Percentiles rank a stretch among this genome's conserved stretches.
Conservation (phyloP, 2,329 filamentous ascomycete genomes). For the Colletotrichum tofieldiae region DNA sequence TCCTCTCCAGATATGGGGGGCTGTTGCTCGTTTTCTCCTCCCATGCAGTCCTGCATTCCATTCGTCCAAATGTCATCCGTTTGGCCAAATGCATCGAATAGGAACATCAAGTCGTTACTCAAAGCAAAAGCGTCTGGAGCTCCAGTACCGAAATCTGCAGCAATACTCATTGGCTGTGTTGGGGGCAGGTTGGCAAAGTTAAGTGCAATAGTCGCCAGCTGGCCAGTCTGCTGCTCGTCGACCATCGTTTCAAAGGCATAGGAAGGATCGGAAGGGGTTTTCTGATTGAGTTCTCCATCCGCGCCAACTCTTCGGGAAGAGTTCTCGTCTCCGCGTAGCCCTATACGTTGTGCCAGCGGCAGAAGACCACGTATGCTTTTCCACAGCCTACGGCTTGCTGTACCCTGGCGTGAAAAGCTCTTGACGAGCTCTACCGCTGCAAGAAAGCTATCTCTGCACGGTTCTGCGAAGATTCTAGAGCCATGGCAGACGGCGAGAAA, state of each 20-base stretch:
- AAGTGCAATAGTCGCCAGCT: neutral
- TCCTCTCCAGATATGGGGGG: conserved; percentile 42
- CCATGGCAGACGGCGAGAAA: conserved; percentile 63
- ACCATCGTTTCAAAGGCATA: conserved; percentile 24
- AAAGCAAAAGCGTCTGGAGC: conserved; percentile 53
- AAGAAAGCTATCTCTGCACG: conserved; percentile 52
- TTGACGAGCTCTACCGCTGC: conserved; percentile 52
- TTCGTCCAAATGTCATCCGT: conserved; percentile 18
- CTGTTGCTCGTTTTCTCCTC: conserved; percentile 15
- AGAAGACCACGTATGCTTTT: conserved; percentile 54
- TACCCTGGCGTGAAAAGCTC: conserved; percentile 51
- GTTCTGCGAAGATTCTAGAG: conserved; percentile 57
- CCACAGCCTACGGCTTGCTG: conserved; percentile 53
- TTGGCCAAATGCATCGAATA: conserved; percentile 55
- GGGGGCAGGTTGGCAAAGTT: neutral
- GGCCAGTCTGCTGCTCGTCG: neutral
- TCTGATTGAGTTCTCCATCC: no score
- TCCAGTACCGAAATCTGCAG: conserved; percentile 15
- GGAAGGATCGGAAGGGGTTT: neutral
- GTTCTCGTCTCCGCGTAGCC: conserved; percentile 40
- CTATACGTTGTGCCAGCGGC: conserved; percentile 50
- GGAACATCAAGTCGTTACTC: conserved; percentile 52
- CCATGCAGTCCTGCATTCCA: conserved; percentile 17
- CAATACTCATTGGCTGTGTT: neutral
- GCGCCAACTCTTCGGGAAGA: neutral